A percentile compares a stretch with the other conserved stretches of the same genome.
phyloP scores from a whole-genome alignment of 768 basidiomycete genomes.

The Boletus pseudo-olivaceus region DNA sequence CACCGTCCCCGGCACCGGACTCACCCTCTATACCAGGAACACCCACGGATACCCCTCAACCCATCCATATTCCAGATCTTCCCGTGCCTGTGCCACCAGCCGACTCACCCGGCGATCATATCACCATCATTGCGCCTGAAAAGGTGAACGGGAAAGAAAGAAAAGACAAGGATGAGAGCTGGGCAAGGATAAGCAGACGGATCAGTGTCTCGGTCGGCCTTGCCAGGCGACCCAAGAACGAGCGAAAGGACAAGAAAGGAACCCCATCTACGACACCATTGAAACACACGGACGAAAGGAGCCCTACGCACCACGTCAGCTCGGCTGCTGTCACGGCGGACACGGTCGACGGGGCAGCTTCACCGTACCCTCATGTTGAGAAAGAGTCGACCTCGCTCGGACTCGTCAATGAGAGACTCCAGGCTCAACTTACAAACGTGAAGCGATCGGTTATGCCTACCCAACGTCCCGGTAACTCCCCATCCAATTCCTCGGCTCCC shows the following conservation, averaged over 20 bases:
- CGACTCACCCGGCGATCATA: constrained; percentile 26
- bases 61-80: constrained; percentile 4
- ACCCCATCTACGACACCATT: constrained; percentile 19
- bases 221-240: constrained; percentile 31
- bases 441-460: constrained; percentile 23
- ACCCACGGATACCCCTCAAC: constrained; percentile 8
- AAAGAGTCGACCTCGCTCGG: constrained; percentile 21
- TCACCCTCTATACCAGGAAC: constrained; percentile 17
- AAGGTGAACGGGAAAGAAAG: constrained; percentile 36
- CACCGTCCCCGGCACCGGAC: neutral
- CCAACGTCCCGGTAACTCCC: constrained; percentile 21
- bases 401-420: constrained; percentile 26
- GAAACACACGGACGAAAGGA: constrained; percentile 26
- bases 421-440: constrained; percentile 23
- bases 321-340: constrained; percentile 10
- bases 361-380: constrained; percentile 9
- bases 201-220: constrained; percentile 59
- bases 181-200: constrained; percentile 63
- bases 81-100: neutral
- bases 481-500: constrained; percentile 15
- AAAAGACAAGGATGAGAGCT: constrained; percentile 43
- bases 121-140: constrained; percentile 35
- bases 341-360: neutral
- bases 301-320: constrained; percentile 3
- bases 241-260: constrained; percentile 35